A percentile compares a stretch with the other conserved stretches of the same genome.
These are phyloP conservation scores for Podila verticillata DNA, from an alignment of 192 early-diverging fungal genomes.

Conservation along the genomic window DNA sequence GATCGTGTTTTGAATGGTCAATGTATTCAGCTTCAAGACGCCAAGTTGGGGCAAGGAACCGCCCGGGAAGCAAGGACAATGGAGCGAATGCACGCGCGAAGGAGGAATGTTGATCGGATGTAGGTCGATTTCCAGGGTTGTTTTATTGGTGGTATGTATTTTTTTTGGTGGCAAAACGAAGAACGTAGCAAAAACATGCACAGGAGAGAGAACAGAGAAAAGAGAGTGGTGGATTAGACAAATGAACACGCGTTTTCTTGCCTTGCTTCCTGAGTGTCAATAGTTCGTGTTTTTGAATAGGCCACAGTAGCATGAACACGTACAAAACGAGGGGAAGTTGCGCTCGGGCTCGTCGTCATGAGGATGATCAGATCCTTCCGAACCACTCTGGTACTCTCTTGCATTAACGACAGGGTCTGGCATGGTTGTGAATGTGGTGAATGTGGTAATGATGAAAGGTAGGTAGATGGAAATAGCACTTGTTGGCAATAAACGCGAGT, in stretches of 20 bases:
- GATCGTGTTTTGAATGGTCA: slow-evolving; percentile 62
- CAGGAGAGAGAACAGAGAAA: neutral
- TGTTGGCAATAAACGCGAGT: neutral
- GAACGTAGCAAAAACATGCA: neutral
- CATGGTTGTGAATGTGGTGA: slow-evolving; percentile 9
- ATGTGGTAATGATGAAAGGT: neutral
- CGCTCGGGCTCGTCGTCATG: slow-evolving; percentile 42
- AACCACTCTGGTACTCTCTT: slow-evolving; percentile 29
- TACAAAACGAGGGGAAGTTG: slow-evolving; percentile 36
- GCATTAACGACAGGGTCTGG: slow-evolving; percentile 35
- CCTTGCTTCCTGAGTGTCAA: neutral
- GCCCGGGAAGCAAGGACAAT: neutral
- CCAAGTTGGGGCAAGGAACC: neutral
- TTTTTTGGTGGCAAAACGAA: slow-evolving; percentile 2
- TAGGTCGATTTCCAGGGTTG: no score
- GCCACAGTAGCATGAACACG: neutral
- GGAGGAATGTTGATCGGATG: neutral
- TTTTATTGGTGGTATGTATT: neutral
- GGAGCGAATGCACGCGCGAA: neutral
- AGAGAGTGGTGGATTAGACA: neutral
- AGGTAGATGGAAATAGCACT: neutral
- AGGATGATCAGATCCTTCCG: slow-evolving; percentile 41
- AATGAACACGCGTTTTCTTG: neutral
- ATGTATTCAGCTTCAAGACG: slow-evolving; percentile 52
- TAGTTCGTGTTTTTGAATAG: neutral